phyloP scores from a whole-genome alignment of 1,284 basidiomycete species.

The Cutaneotrichosporon sp. region DNA sequence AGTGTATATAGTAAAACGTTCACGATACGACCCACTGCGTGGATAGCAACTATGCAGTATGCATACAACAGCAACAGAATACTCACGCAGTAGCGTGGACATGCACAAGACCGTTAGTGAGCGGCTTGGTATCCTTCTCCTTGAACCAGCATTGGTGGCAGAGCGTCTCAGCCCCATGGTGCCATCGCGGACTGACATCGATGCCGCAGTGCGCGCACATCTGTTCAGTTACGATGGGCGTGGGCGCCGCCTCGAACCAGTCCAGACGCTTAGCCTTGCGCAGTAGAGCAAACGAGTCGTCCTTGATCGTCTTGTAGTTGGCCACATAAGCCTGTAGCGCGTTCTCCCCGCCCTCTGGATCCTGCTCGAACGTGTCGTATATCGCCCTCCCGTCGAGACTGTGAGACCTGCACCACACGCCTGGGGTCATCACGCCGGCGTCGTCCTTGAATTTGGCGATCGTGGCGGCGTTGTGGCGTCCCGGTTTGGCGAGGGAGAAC shows the following conservation, averaged over 20 bases:
- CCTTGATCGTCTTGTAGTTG: slow-evolving; percentile 70
- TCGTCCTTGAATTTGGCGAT: slow-evolving; percentile 80
- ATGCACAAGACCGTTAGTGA: background rate
- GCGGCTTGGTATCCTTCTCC: background rate
- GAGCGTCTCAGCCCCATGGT: slow-evolving; percentile 9
- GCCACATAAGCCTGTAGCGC: slow-evolving; percentile 78
- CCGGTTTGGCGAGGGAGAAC: slow-evolving; percentile 72
- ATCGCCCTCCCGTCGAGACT: slow-evolving; percentile 58
- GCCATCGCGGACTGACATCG: slow-evolving; percentile 42
- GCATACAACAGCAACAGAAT: background rate
- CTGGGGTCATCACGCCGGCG: slow-evolving; percentile 72
- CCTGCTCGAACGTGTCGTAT: slow-evolving; percentile 76
- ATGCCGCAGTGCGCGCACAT: slow-evolving; percentile 33
- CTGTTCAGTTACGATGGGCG: background rate
- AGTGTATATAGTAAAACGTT: background rate
- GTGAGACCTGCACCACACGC: slow-evolving; percentile 79
- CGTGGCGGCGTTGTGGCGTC: slow-evolving; percentile 57
- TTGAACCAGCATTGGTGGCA: slow-evolving; percentile 24
- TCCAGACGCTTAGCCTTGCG: slow-evolving; percentile 81
- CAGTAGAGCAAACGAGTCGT: slow-evolving; percentile 68
- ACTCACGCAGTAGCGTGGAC: background rate
- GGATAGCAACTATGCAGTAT: background rate
- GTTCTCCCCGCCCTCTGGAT: slow-evolving; percentile 63
- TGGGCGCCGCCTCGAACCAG: slow-evolving; percentile 45
- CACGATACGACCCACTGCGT: background rate